Conservation (phyloP, 1,139 yeast species). For the Suhomyces taliae region DNA sequence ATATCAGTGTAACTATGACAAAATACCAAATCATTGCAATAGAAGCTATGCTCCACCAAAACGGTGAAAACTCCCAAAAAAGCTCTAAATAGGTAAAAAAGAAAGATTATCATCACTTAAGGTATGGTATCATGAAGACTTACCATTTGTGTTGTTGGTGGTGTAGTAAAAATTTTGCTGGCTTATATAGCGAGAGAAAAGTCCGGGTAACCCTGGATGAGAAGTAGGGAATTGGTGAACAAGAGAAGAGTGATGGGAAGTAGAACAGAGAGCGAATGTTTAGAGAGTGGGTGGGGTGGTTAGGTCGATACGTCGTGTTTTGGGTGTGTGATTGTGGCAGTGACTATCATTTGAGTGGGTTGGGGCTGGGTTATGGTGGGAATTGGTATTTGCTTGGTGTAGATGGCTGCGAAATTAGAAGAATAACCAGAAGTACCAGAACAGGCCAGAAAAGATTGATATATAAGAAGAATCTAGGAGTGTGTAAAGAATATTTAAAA, state of each 20-base stretch:
- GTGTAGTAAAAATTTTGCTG: not conserved
- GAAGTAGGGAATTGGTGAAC: not conserved
- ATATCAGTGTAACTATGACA: slow-evolving; percentile 55
- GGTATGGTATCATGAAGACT: slow-evolving; percentile 6
- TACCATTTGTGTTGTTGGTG: not conserved
- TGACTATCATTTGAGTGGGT: not conserved
- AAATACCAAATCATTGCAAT: slow-evolving; percentile 50
- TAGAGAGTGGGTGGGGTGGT: not conserved
- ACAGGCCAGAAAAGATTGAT: no score
- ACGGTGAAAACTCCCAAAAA: slow-evolving; percentile 39
- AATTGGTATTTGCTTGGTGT: not conserved
- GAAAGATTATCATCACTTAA: slow-evolving; percentile 24
- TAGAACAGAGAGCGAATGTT: not conserved
- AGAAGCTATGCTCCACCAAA: slow-evolving; percentile 40
- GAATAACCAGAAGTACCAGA: not conserved
- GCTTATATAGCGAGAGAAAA: slow-evolving; percentile 1
- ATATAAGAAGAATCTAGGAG: not conserved
- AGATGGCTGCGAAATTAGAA: not conserved
- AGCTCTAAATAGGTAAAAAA: slow-evolving; percentile 43
- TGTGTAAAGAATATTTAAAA: not conserved
- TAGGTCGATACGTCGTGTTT: no score
- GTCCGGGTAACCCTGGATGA: slow-evolving; percentile 13
- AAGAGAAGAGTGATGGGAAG: not conserved
- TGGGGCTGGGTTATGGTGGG: not conserved
- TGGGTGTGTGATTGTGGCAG: no score